Percentiles rank a stretch among this genome's conserved stretches.
Evolutionary conservation across 2,329 filamentous ascomycete species (phyloP).

Genomic region (Coniella vitis): DNA sequence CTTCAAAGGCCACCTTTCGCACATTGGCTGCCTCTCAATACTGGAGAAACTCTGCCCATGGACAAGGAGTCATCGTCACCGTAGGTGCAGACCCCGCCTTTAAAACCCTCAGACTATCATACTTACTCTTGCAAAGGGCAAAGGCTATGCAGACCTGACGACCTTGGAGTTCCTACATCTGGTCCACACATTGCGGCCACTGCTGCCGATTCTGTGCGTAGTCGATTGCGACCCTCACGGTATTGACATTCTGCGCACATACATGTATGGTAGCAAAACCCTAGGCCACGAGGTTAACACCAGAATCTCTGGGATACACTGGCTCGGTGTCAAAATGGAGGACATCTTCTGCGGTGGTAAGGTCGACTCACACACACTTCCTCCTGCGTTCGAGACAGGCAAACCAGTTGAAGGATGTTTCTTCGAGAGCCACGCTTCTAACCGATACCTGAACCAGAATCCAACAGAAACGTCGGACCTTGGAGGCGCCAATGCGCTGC

Average conservation of each 20-base stretch:
- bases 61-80: conserved; percentile 61
- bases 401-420: no score
- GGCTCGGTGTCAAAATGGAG: conserved; percentile 54
- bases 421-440: background rate
- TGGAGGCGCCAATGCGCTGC: background rate
- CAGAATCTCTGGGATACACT: conserved; percentile 45
- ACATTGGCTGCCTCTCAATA: conserved; percentile 53
- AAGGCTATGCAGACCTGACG: conserved; percentile 73
- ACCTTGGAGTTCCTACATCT: conserved; percentile 58
- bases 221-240: conserved; percentile 76
- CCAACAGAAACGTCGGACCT: background rate
- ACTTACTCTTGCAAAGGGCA: conserved; percentile 46
- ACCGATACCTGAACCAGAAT: background rate
- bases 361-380: background rate
- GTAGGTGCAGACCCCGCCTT: conserved; percentile 31
- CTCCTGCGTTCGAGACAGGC: background rate
- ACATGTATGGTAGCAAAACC: conserved; percentile 60
- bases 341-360: conserved; percentile 30
- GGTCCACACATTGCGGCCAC: conserved; percentile 39
- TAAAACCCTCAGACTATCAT: background rate
- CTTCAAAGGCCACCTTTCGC: conserved; percentile 62
- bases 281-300: conserved; percentile 53
- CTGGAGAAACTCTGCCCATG: conserved; percentile 41
- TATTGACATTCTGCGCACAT: conserved; percentile 65
- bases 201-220: conserved; percentile 54